Base-by-base conservation (phyloP, 129 eudicot species). In the Helichrysum umbraculigerum region DNA sequence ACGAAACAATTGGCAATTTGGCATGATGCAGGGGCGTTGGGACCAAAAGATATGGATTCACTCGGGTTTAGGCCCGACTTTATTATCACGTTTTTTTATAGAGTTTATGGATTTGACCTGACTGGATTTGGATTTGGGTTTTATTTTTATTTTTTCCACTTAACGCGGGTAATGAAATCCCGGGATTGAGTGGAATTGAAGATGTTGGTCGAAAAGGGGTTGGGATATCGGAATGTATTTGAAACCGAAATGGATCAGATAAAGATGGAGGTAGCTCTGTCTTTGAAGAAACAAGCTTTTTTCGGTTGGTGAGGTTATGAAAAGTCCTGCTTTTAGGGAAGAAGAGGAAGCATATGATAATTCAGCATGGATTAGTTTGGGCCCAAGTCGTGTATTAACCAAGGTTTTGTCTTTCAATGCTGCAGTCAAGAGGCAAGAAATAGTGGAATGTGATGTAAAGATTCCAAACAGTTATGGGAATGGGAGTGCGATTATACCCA, bases 1-100 rank as follows among this genome's bases (percentile, higher is more conserved):
- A 74, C 91, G 84, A 66, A 81, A 87, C 72, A 87, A 84, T 51
- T 87, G 91, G 91, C 91, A 87, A 86, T 87, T 39, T 84, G 84
- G 67, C 91, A 84, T 17, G 91, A 87, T 81, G 88, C 91, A 56
- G 28, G 28, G 28, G 28, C 28, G 28, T 25, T 25, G 28, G 28
- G 28, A 25, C 28, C 28, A 25, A 25, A 25, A 25, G 28, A 25
- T 25, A 25, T 25, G 28, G 28, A 25, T 25, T 25, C 28, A 25
- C 28, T 25, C 88, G 88, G 34, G 87, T 87, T 87, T 73, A 30
- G 91, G 60, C 91, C 91, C 4, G 91, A 87, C 71, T 87, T 87
- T 67, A 87, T 87, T 9, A 79, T 87, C 73, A 87, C 91, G 0
- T 84, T 88, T 5, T 87, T 87, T 69, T 87, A 87, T 71, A 79